phyloP scores from a whole-genome alignment of 192 early-diverging fungal species.

The Spinellus fusiger region DNA sequence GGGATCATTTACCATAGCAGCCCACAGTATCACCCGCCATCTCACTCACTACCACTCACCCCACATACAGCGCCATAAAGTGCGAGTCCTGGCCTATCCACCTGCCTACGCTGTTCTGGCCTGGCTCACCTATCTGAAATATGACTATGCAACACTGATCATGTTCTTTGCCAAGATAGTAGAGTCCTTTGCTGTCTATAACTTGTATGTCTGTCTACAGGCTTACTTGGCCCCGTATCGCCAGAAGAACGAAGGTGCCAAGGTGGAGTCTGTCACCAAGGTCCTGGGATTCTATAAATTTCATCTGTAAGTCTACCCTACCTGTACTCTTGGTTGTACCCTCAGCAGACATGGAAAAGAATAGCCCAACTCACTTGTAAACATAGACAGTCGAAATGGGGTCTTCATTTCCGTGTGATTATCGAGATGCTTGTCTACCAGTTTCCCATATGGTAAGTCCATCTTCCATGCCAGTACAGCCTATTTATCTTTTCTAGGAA shows the following conservation, averaged over 20 bases:
- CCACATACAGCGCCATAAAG: constrained; percentile 17
- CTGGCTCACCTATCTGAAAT: constrained; percentile 32
- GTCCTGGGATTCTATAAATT: constrained; percentile 18
- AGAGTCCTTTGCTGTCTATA: constrained; percentile 35
- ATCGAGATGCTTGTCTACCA: constrained; percentile 31
- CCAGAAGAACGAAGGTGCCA: constrained; percentile 10
- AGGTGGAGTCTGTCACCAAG: constrained; percentile 12
- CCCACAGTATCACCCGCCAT: constrained; percentile 19
- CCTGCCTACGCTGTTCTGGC: constrained; percentile 14
- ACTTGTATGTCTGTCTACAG: constrained; percentile 24
- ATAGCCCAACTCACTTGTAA: background rate
- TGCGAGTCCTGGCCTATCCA: constrained; percentile 21
- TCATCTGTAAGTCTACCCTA: constrained; percentile 18
- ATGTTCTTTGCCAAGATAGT: constrained; percentile 35
- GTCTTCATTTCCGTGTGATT: constrained; percentile 32
- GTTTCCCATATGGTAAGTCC: constrained; percentile 32
- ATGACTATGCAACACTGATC: constrained; percentile 27
- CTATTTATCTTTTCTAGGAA: constrained; percentile 11
- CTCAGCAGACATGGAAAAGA: background rate
- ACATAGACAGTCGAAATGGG: constrained; percentile 33
- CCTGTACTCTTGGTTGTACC: background rate
- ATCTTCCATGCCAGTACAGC: background rate
- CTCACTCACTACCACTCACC: constrained; percentile 15
- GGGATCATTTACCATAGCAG: constrained; percentile 11
- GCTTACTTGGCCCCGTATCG: constrained; percentile 29